These are phyloP conservation scores for Calonectria pauciramosa DNA, from an alignment of 2,329 filamentous ascomycete species.

Conservation along the genomic window DNA sequence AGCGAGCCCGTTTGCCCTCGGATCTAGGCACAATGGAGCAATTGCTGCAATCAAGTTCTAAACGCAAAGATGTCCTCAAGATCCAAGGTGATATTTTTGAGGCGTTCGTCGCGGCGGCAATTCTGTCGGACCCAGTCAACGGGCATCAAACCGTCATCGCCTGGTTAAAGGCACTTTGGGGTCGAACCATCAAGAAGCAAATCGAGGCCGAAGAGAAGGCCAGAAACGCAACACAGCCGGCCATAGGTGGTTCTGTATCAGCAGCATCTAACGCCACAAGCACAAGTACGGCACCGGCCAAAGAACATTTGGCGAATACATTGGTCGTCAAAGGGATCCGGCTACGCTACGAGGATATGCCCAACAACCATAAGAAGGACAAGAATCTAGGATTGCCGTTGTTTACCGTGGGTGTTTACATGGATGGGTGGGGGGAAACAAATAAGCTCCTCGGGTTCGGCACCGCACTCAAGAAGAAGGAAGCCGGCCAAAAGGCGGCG, in stretches of 20 bases:
- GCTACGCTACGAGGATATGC: conserved; percentile 73
- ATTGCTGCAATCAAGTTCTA: conserved; percentile 48
- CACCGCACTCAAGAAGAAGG: conserved; percentile 75
- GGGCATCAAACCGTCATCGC: conserved; percentile 73
- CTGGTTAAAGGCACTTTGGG: conserved; percentile 86
- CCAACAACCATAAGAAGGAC: conserved; percentile 64
- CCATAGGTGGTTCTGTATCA: background rate
- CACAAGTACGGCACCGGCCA: conserved; percentile 37
- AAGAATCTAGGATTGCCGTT: conserved; percentile 66
- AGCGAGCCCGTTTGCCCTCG: conserved; percentile 69
- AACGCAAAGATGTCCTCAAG: conserved; percentile 73
- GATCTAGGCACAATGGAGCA: conserved; percentile 52
- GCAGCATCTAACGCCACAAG: background rate
- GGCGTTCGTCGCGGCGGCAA: conserved; percentile 85
- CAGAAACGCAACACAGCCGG: background rate
- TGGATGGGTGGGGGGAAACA: conserved; percentile 78
- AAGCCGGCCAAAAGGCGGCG: conserved; percentile 78
- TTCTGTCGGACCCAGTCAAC: conserved; percentile 74
- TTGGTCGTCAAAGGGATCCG: conserved; percentile 71
- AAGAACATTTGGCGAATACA: conserved; percentile 47
- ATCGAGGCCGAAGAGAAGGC: conserved; percentile 59
- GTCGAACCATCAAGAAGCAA: conserved; percentile 70
- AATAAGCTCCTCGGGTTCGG: conserved; percentile 74
- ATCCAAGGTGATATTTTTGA: conserved; percentile 91
- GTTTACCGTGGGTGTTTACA: conserved; percentile 74